A percentile compares a stretch with the other conserved stretches of the same genome.
These are phyloP conservation scores for Xylaria nigripes DNA, from an alignment of 495 filamentous ascomycete species.

Conservation along the genomic window DNA sequence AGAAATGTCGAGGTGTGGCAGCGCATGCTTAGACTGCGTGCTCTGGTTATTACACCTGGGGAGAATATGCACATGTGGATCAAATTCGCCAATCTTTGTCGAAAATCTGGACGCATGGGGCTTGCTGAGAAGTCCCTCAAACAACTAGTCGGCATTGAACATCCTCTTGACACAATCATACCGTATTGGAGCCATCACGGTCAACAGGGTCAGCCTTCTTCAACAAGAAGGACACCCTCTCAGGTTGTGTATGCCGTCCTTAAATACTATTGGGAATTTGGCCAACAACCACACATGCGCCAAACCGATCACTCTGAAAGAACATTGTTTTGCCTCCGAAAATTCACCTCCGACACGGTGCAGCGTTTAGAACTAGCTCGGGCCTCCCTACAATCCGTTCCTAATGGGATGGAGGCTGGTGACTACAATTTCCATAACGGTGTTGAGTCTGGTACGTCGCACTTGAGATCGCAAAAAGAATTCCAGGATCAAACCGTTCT, in stretches of 20 bases:
- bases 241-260: constrained; percentile 85
- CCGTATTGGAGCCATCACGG: constrained; percentile 41
- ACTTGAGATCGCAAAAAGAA: constrained; percentile 36
- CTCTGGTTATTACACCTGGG: constrained; percentile 77
- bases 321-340: constrained; percentile 68
- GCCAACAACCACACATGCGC: constrained; percentile 38
- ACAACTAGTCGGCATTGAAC: constrained; percentile 50
- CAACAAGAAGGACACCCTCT: constrained; percentile 46
- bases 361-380: constrained; percentile 58
- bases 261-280: constrained; percentile 90
- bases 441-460: constrained; percentile 35
- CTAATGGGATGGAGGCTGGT: constrained; percentile 44
- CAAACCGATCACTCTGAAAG: constrained; percentile 42
- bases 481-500: constrained; percentile 60
- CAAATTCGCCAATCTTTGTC: constrained; percentile 95
- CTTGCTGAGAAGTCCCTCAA: constrained; percentile 95
- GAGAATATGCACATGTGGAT: constrained; percentile 99
- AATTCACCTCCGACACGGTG: constrained; percentile 71
- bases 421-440: constrained; percentile 54
- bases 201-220: constrained; percentile 42
- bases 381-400: constrained; percentile 41
- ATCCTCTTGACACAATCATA: constrained; percentile 54
- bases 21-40: constrained; percentile 89
- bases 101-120: constrained; percentile 88
- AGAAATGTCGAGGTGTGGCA: constrained; percentile 98